These are phyloP conservation scores for Penicillium taxi DNA, from an alignment of 495 filamentous ascomycete genomes.

Conservation along the genomic window DNA sequence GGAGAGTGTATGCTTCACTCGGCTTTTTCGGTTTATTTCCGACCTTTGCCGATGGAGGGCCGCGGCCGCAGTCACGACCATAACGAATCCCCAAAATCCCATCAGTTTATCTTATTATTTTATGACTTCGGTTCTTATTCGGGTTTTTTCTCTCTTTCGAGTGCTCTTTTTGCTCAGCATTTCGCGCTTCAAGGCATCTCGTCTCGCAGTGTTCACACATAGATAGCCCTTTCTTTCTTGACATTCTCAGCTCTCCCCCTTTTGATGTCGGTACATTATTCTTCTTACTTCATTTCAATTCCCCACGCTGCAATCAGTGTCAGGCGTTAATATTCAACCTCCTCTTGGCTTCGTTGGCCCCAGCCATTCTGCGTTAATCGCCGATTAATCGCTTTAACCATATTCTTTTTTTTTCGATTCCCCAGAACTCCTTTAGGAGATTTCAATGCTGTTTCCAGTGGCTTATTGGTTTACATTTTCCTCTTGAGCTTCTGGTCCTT, in stretches of 20 bases:
- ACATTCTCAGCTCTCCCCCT: conserved; percentile 9
- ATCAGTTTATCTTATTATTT: conserved; percentile 29
- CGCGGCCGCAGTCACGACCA: conserved; percentile 38
- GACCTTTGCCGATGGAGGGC: conserved; percentile 4
- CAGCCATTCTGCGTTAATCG: too few relatives aligned
- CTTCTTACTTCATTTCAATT: conserved; percentile 15
- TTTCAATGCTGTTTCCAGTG: too few relatives aligned
- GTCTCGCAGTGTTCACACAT: conserved; percentile 27
- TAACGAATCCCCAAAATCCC: conserved; percentile 35
- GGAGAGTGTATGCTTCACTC: too few relatives aligned
- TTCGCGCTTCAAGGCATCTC: too few relatives aligned
- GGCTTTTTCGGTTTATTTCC: conserved; percentile 4
- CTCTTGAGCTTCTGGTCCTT: conserved; percentile 8
- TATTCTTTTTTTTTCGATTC: too few relatives aligned
- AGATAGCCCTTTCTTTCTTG: conserved; percentile 23
- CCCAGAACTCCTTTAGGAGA: too few relatives aligned
- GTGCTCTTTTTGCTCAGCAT: conserved; percentile 24
- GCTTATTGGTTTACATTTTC: too few relatives aligned
- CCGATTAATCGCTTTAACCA: too few relatives aligned
- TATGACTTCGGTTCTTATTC: conserved; percentile 20
- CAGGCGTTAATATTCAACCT: conserved; percentile 17
- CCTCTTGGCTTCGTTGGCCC: neutral
- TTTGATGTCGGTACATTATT: conserved; percentile 27
- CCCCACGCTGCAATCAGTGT: conserved; percentile 18
- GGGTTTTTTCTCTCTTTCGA: conserved; percentile 13